Base-by-base conservation (phyloP, 2,329 filamentous ascomycete species). In the Paracorniculantispora psalliotae region DNA sequence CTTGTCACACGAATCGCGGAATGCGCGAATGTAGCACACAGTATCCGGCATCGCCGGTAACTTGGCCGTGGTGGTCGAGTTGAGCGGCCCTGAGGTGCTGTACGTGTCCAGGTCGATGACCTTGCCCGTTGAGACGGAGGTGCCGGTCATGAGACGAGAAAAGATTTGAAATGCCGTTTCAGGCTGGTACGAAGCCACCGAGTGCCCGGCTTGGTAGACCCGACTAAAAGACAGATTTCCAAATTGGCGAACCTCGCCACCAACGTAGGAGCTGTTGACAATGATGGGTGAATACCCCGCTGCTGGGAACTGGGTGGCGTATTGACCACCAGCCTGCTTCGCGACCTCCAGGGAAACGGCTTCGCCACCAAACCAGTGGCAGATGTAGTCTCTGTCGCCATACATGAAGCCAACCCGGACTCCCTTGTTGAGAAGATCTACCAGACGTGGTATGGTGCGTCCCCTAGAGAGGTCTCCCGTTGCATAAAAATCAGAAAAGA, bases 231-330 rank as follows among this genome's bases (percentile, higher is more conserved):
- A 85, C 57, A 89, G 80, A 65, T 92, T 92, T 12, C 88, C 90
- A 66, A 84, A 90, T 70, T 94, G 89, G 4, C 90, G 82, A 0
- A 91, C 89, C 59, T 84, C 82, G 21, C 90, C 91, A 54, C 84
- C 89, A 67, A 86, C 83, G 71, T 88, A 88, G 7, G 81, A 78
- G 26, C 79, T 79, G 67, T 91, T 89, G 43, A 90, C 84, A 13
- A 85, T 75, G 62, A 94, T 85, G 15, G 87, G 84, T 0, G 84
- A 82, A 68, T 94, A 94, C 1, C 89, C 90, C 0, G 90, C 86
- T 0, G 75, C 70, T 1, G 79, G 74, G 68, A 93, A 94, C 28
- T 74, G 72, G 1, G 73, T 71, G 0, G 77, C 72, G 63, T 88
- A 85, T 19, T 72, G 66, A 17, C 70, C 64, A 5, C 74, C 73